These are phyloP conservation scores for Trypanosoma congolense DNA, from an alignment of 208 protist genomes.

Conservation along the genomic window DNA sequence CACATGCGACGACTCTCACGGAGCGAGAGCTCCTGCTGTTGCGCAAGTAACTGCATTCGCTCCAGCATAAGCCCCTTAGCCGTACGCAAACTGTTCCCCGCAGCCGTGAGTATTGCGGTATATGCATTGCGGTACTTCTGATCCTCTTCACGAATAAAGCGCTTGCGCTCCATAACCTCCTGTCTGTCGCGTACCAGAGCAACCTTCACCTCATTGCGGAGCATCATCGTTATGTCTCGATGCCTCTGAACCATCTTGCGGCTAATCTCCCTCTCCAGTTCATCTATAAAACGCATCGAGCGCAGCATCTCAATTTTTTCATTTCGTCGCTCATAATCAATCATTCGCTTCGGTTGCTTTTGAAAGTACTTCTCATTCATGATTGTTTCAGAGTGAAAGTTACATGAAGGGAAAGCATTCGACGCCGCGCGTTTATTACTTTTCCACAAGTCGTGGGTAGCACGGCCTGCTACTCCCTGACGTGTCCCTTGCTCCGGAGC, in stretches of 20 bases:
- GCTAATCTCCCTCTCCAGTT: constrained; percentile 56
- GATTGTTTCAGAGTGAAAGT: constrained; percentile 11
- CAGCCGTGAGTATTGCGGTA: constrained; percentile 58
- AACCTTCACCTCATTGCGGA: constrained; percentile 42
- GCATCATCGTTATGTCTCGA: constrained; percentile 34
- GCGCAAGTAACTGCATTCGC: constrained; percentile 55
- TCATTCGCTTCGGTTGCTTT: constrained; percentile 43
- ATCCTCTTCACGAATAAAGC: constrained; percentile 69
- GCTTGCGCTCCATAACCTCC: constrained; percentile 49
- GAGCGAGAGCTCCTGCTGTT: constrained; percentile 64
- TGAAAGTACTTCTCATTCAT: constrained; percentile 22
- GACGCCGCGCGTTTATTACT: not conserved
- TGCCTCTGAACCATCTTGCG: constrained; percentile 67
- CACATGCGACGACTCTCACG: constrained; percentile 64
- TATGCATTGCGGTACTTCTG: constrained; percentile 72
- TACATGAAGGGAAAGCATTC: constrained; percentile 1
- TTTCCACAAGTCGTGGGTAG: not conserved
- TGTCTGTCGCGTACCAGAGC: constrained; percentile 22
- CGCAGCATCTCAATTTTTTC: constrained; percentile 79
- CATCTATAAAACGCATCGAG: constrained; percentile 57
- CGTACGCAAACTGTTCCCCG: constrained; percentile 55
- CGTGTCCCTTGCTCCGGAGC: not conserved
- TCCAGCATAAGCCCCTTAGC: constrained; percentile 63
- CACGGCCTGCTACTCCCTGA: not conserved
- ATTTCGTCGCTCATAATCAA: constrained; percentile 55